Evolutionary conservation across 345 rosid species (phyloP).

Genomic region (Hypericum perforatum): DNA sequence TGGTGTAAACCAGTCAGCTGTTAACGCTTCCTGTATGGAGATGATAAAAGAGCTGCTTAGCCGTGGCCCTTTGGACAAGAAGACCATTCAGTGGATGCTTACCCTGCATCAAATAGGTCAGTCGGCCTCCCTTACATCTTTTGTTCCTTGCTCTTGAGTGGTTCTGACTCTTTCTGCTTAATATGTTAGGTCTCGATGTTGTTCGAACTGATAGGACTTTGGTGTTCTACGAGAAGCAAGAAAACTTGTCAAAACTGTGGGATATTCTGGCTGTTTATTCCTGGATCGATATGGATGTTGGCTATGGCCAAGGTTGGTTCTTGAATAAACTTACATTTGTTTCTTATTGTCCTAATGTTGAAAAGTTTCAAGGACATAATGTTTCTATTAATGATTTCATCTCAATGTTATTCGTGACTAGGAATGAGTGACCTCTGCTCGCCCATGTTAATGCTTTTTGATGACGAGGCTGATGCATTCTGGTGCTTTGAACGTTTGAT

Average conservation of each 20-base stretch:
- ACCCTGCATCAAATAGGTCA: conserved; percentile 93
- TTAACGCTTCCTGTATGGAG: conserved; percentile 30
- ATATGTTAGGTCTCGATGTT: conserved; percentile 72
- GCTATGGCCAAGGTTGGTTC: conserved; percentile 85
- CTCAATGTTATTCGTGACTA: conserved; percentile 15
- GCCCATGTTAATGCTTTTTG: conserved; percentile 92
- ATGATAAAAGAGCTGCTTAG: conserved; percentile 41
- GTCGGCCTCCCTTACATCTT: conserved; percentile 4
- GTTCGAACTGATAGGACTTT: conserved; percentile 83
- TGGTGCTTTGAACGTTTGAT: conserved; percentile 97
- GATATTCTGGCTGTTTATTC: conserved; percentile 96
- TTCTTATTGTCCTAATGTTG: no score
- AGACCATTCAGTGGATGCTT: conserved; percentile 77
- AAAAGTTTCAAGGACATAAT: no score
- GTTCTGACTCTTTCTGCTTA: conserved; percentile 10
- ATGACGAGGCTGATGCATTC: conserved; percentile 92
- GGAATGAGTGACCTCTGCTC: conserved; percentile 99
- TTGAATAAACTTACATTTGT: conserved; percentile 5
- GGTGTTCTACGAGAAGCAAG: conserved; percentile 81
- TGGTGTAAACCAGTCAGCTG: conserved; percentile 20
- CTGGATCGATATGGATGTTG: conserved; percentile 88
- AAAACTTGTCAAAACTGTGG: conserved; percentile 88
- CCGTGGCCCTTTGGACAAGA: conserved; percentile 59
- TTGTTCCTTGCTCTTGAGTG: not conserved
- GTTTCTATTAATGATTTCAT: not conserved